Evolutionary conservation across 1,284 basidiomycete species (phyloP).

Genomic region (Termitomyces sp.): DNA sequence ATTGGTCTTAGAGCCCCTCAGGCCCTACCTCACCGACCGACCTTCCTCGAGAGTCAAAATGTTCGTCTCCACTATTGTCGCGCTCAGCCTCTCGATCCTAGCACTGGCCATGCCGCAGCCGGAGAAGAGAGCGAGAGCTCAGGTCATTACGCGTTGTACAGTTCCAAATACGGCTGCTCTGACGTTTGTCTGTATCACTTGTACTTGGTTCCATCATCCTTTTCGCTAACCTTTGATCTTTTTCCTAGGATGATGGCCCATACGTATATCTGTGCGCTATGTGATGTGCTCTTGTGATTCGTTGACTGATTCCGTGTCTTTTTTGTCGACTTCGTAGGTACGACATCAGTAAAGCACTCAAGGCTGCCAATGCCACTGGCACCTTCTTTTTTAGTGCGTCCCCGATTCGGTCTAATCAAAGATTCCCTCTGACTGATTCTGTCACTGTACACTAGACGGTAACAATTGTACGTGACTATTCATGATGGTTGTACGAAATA

Average conservation of each 20-base stretch:
- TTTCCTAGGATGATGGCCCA: conserved; percentile 43
- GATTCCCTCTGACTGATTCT: not conserved
- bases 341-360: conserved; percentile 31
- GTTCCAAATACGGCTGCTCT: conserved; percentile 35
- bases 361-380: conserved; percentile 21
- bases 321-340: conserved; percentile 14
- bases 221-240: not conserved
- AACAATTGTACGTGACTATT: not conserved
- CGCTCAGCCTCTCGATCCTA: conserved; percentile 5
- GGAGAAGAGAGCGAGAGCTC: conserved; percentile 20
- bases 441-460: not conserved
- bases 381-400: conserved; percentile 33
- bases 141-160: conserved; percentile 29
- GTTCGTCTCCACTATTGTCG: not conserved
- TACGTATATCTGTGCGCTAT: conserved; percentile 33
- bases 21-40: not conserved
- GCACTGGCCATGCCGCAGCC: conserved; percentile 9
- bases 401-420: conserved; percentile 25
- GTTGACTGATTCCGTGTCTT: not conserved
- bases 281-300: not conserved
- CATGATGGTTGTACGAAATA: not conserved
- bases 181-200: conserved; percentile 37
- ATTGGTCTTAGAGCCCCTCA: not conserved
- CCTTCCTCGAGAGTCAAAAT: not conserved
- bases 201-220: not conserved